Conservation (phyloP, 2,329 filamentous ascomycete genomes). For the Monosporascus cannonballus region DNA sequence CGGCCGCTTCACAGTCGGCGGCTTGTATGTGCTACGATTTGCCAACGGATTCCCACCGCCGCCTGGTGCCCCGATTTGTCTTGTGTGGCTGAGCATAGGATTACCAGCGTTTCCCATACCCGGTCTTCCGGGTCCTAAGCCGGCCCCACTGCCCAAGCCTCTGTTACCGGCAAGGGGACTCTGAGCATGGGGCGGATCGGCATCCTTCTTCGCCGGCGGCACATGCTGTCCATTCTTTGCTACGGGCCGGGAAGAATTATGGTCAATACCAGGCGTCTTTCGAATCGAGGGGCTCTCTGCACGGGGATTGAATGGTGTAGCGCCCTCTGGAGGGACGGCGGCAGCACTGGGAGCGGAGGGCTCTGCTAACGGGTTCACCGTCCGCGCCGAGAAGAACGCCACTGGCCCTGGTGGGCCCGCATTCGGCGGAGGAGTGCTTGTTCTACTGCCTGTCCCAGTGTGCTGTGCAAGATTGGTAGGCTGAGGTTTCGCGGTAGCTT, state of each 20-base stretch:
- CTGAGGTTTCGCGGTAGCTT: constrained; percentile 6
- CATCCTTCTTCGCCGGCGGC: constrained; percentile 29
- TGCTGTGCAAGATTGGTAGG: constrained; percentile 17
- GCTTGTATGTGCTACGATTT: constrained; percentile 53
- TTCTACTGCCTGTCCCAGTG: constrained; percentile 16
- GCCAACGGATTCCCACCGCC: constrained; percentile 48
- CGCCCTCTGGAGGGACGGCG: constrained; percentile 36
- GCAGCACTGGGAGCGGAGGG: constrained; percentile 34
- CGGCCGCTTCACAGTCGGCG: constrained; percentile 53
- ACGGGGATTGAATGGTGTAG: constrained; percentile 64
- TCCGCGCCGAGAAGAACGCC: constrained; percentile 67
- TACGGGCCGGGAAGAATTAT: constrained; percentile 69
- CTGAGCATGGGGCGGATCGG: constrained; percentile 16
- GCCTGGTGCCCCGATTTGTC: constrained; percentile 54
- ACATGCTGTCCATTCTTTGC: constrained; percentile 50
- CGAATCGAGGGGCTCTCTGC: constrained; percentile 79
- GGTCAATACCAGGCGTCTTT: constrained; percentile 83
- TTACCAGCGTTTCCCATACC: constrained; percentile 41
- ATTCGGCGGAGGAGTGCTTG: constrained; percentile 26
- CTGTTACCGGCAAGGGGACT: not conserved
- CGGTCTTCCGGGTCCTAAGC: constrained; percentile 8
- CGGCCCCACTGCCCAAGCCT: constrained; percentile 9
- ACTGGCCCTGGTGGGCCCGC: constrained; percentile 33
- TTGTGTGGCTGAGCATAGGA: constrained; percentile 45
- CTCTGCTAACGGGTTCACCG: constrained; percentile 51